Percentiles rank a stretch among this genome's conserved stretches.
These are phyloP conservation scores for Taxillus chinensis DNA, from an alignment of 164 flowering plant species.

Conservation along the genomic window DNA sequence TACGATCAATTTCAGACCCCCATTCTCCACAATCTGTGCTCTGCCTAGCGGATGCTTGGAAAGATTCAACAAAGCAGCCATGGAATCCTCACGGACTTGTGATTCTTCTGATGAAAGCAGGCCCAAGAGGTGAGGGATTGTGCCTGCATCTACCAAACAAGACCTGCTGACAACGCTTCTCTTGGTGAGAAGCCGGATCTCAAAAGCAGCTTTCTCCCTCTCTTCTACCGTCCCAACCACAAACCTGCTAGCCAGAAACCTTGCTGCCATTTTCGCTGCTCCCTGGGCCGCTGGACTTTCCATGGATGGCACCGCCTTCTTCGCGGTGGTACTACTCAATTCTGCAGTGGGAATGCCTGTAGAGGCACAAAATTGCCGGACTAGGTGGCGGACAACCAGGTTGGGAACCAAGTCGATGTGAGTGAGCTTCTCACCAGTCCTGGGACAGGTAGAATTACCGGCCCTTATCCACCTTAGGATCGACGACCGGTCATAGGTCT, in stretches of 20 bases:
- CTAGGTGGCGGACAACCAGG: slow-evolving; percentile 20
- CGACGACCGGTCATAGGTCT: neutral
- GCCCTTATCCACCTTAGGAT: neutral
- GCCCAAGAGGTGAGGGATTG: neutral
- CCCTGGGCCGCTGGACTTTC: neutral
- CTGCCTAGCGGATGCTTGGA: neutral
- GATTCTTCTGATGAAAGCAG: neutral
- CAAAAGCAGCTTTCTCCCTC: neutral
- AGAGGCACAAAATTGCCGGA: slow-evolving; percentile 24
- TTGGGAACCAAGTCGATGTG: slow-evolving; percentile 36
- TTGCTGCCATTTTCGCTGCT: neutral
- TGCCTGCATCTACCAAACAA: neutral
- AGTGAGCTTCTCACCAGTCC: slow-evolving; percentile 38
- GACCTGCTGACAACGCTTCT: neutral
- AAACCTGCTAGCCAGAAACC: neutral
- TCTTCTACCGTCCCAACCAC: neutral
- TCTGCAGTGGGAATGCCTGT: slow-evolving; percentile 25
- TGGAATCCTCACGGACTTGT: neutral
- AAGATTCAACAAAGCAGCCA: neutral
- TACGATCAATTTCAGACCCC: neutral
- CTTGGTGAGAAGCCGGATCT: slow-evolving; percentile 1
- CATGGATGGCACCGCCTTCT: neutral
- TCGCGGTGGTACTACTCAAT: neutral
- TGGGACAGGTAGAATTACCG: slow-evolving; percentile 43
- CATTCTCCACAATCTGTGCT: neutral